Conservation (phyloP, 805 yeast genomes). For the Kodamaea neixiangensis region DNA sequence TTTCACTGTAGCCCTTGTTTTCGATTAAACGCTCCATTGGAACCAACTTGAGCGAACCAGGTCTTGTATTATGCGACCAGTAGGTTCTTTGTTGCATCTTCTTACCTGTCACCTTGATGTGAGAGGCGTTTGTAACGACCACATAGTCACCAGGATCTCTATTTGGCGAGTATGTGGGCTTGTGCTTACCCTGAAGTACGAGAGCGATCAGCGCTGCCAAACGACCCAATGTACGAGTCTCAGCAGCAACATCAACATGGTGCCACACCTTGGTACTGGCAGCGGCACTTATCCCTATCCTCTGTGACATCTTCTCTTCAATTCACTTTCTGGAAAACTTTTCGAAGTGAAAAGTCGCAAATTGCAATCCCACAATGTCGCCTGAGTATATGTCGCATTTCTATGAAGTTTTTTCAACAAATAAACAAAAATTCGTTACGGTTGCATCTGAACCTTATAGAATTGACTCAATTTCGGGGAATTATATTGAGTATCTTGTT, state of each 20-base stretch:
- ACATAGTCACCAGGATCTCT: slow-evolving; percentile 95
- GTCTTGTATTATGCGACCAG: slow-evolving; percentile 86
- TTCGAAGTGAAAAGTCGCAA: slow-evolving; percentile 5
- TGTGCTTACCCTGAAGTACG: slow-evolving; percentile 94
- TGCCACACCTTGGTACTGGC: slow-evolving; percentile 93
- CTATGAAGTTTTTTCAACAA: slow-evolving; percentile 4
- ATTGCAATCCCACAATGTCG: not conserved
- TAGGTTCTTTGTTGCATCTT: slow-evolving; percentile 79
- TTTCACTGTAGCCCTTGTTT: slow-evolving; percentile 86
- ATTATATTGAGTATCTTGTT: not conserved
- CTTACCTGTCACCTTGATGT: slow-evolving; percentile 79
- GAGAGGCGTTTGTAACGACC: slow-evolving; percentile 90
- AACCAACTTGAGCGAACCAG: slow-evolving; percentile 82
- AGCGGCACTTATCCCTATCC: slow-evolving; percentile 58
- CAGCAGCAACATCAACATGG: slow-evolving; percentile 87
- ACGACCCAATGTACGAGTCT: slow-evolving; percentile 85
- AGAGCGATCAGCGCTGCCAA: slow-evolving; percentile 86
- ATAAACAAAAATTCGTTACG: slow-evolving; percentile 1
- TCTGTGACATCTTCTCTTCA: slow-evolving; percentile 41
- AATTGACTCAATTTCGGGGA: not conserved
- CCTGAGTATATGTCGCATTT: not conserved
- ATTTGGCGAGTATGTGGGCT: slow-evolving; percentile 75
- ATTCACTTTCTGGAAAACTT: not conserved
- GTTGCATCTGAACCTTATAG: not conserved
- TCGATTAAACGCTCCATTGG: slow-evolving; percentile 77